Evolutionary conservation across 1,284 basidiomycete genomes (phyloP), one percentile per base, ranked within the genome.

Genomic region (Thecaphora frezii): DNA sequence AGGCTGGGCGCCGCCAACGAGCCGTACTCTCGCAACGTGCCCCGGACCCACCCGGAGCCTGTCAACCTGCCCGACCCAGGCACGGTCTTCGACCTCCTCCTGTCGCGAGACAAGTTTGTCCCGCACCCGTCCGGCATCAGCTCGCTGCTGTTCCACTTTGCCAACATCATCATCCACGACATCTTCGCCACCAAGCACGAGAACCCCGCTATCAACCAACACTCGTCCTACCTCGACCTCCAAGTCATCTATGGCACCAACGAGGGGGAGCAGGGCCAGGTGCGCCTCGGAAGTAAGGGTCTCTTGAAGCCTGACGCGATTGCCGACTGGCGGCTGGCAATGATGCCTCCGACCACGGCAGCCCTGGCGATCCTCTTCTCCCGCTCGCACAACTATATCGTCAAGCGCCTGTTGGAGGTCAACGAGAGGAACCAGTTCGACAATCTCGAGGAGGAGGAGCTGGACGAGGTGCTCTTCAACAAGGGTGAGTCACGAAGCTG

Each of bases 171-270:
- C 58, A 73, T 71, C n/a, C 72, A 74, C 58, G 71, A 74, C 59
- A 61, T 67, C 59, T 74, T 73, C 46, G 55, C 60, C 30, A 73
- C 70, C 22, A 61, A 54, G 25, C 62, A 63, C 22, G 40, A 54
- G 39, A 51, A 61, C 21, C 62, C 64, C 1, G 48, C 58, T 40
- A 84, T 86, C 69, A 91, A 91, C 73, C 79, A 85, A 51, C 81
- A 86, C 2, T 87, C 86, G 64, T 88, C 86, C 60, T 91, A 91
- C 76, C 82, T 92, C 25, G 89, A 91, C 69, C 79, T 91, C 26
- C 86, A 86, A 67, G 84, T 88, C 9, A 79, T 91, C 4, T 91
- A 91, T 62, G 60, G 65, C 24, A 54, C 57, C 41, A 56, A 59
- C 30, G 25, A 48, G 8, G 51, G 54, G n/a, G 58, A 60, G 45